These are phyloP conservation scores for Russula emetica DNA, from an alignment of 768 basidiomycete species.

Conservation along the genomic window DNA sequence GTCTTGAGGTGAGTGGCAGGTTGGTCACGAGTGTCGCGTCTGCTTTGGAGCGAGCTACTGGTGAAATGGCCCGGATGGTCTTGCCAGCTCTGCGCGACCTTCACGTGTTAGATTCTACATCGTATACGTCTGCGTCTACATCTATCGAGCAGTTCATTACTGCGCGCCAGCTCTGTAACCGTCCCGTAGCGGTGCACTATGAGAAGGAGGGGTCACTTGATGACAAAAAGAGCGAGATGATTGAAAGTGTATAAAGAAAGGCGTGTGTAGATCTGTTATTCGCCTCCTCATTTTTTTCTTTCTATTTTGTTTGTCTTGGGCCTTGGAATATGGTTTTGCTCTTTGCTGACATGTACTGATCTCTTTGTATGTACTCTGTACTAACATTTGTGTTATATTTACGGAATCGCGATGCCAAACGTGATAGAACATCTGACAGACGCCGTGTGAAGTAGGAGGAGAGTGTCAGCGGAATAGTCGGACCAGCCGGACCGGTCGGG, in stretches of 20 bases:
- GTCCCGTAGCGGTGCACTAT: slow-evolving; percentile 7
- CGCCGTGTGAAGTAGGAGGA: too few species aligned
- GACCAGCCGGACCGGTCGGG: too few species aligned
- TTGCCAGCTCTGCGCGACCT: slow-evolving; percentile 17
- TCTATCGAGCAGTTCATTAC: slow-evolving; percentile 13
- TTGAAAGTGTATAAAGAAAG: not conserved
- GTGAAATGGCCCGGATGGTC: slow-evolving; percentile 13
- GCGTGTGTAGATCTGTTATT: not conserved
- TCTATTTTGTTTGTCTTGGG: not conserved
- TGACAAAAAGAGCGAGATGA: not conserved
- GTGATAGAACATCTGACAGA: too few species aligned
- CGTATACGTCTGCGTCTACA: not conserved
- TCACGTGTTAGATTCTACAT: not conserved
- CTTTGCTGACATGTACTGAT: not conserved
- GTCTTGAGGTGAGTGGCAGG: slow-evolving; percentile 5
- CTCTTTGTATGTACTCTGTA: not conserved
- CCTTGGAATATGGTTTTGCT: not conserved
- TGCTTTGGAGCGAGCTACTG: slow-evolving; percentile 5
- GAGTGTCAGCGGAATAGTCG: too few species aligned
- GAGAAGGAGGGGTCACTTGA: not conserved
- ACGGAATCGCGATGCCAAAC: too few species aligned
- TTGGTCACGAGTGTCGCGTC: slow-evolving; percentile 5
- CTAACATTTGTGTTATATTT: not conserved
- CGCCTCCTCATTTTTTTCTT: not conserved
- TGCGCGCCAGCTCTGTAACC: slow-evolving; percentile 7